Evolutionary conservation across 805 yeast genomes (phyloP), one percentile per base, ranked within the genome.

Genomic region (Zygosaccharomyces siamensis): DNA sequence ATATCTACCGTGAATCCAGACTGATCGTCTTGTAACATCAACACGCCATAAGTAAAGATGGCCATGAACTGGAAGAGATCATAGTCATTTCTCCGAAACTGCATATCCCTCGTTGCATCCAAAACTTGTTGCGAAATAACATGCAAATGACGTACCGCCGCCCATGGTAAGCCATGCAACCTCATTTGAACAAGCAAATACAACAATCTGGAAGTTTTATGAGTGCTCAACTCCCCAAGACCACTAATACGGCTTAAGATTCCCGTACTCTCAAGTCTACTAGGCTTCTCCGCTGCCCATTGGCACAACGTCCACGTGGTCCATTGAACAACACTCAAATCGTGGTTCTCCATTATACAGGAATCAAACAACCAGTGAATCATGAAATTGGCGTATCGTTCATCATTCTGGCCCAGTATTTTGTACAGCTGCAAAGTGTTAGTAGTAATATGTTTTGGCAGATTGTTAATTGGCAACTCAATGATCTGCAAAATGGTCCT

Each of bases 401-500:
- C 37, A 27, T 45, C 54, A 52, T 7, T 70, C 51, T 27, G 40
- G 54, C 42, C 55, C 31, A 61, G 52, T 0, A 66, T 26, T 1
- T 52, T 28, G n/a, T 61, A 49, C 8, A 72, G 23, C 10, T 57
- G 48, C 44, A 63, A 46, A 1, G 78, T 66, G 10, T 75, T 68
- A 1, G 60, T 58, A 8, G 66, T 33, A 54, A 66, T 81, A 3
- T 84, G 64, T 50, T 69, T 47, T 39, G 65, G 46, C 43, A 75
- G 51, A 48, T 73, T 69, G 4, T 81, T 79, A 10, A 81, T 84
- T 43, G 89, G 72, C 0, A 72, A 51, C 50, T 88, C 88, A 32
- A 89, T 76, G 1, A 87, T 60, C 12, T 63, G 61, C 33, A 84
- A 69, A 48, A 48, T 54, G 50, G 50, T 61, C 5, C 11, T 39